Evolutionary conservation across 257 asterid genomes (phyloP), one percentile per base, ranked within the genome.

Genomic region (Lantana camara): DNA sequence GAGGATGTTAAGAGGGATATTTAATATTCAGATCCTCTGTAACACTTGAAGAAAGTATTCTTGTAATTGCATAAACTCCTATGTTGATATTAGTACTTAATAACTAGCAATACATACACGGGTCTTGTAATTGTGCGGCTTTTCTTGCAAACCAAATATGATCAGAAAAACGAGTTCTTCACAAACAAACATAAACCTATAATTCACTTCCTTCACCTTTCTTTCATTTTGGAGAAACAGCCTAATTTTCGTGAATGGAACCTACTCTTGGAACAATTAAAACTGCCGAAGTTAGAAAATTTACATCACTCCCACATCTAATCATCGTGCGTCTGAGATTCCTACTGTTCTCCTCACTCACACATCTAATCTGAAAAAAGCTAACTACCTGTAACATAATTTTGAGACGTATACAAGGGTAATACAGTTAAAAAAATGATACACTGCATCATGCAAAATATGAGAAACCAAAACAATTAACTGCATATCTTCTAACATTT

Each of bases 71-170:
- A n/a, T n/a, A n/a, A n/a, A n/a, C n/a, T n/a, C n/a, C n/a, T n/a
- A n/a, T n/a, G n/a, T n/a, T n/a, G n/a, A n/a, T n/a, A n/a, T n/a
- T n/a, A n/a, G n/a, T n/a, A n/a, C n/a, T n/a, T n/a, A n/a, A n/a
- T n/a, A n/a, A n/a, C n/a, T n/a, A n/a, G n/a, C n/a, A n/a, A n/a
- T n/a, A n/a, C n/a, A n/a, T n/a, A n/a, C n/a, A n/a, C n/a, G n/a
- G n/a, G n/a, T 27, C 32, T 27, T 27, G 2, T 27, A 27, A 27
- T 2, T 27, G 2, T 27, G 32, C 32, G 32, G 38, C 40, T 24
- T 68, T 27, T 22, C 47, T 16, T 37, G 45, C 44, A 58, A 35
- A 20, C 48, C 9, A 16, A 48, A 37, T 47, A 60, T 60, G 63
- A 60, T 34, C 0, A 15, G 38, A 40, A 30, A 30, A 40, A 38